These are phyloP conservation scores for Pontederia paniculata DNA, from an alignment of 176 grass and related monocot species.

Conservation along the genomic window DNA sequence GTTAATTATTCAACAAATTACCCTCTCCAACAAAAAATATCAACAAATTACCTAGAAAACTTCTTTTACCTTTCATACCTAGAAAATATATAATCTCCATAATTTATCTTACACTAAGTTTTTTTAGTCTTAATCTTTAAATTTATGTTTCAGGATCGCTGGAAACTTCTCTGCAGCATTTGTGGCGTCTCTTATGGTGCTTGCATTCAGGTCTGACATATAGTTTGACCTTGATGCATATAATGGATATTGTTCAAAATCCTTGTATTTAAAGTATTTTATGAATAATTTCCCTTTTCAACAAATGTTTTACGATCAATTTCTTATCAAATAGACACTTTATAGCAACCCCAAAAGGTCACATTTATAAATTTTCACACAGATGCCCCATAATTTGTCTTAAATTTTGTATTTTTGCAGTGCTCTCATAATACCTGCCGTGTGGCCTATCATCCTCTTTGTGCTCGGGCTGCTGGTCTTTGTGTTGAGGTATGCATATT, in stretches of 20 bases:
- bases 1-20: no score
- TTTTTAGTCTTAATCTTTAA: not conserved
- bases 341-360: no score
- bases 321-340: no score
- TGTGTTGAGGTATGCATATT: conserved; percentile 64
- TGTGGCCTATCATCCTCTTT: conserved; percentile 98
- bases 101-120: no score
- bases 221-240: conserved; percentile 15
- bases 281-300: no score
- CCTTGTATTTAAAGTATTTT: no score
- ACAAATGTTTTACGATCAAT: no score
- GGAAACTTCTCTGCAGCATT: conserved; percentile 99
- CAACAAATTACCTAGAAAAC: no score
- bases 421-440: conserved; percentile 91
- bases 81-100: no score
- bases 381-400: not conserved
- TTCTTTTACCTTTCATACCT: no score
- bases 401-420: conserved; percentile 32
- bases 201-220: conserved; percentile 79
- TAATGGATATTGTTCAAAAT: not conserved
- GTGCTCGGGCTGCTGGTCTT: conserved; percentile 97
- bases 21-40: no score
- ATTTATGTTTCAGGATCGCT: conserved; percentile 60
- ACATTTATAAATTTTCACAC: not conserved
- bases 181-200: conserved; percentile 93